phyloP scores from a whole-genome alignment of 257 asterid species.

The Capsicum baccatum region DNA sequence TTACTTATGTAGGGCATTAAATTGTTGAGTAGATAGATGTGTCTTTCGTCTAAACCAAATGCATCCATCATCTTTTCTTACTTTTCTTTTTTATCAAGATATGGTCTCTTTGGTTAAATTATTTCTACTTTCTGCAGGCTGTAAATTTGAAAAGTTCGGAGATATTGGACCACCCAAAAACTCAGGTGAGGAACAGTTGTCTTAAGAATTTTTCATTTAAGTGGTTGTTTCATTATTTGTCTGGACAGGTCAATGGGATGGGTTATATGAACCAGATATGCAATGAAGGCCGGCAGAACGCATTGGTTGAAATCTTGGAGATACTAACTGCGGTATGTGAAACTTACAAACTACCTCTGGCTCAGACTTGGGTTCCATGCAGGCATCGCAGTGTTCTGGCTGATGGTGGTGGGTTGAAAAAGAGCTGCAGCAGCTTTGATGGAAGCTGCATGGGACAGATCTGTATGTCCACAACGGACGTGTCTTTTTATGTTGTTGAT shows the following conservation, averaged over 20 bases:
- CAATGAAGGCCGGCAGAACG: slow-evolving; percentile 80
- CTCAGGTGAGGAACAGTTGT: slow-evolving; percentile 57
- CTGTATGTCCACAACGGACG: slow-evolving; percentile 30
- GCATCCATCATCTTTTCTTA: slow-evolving; percentile 5
- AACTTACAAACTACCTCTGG: slow-evolving; percentile 39
- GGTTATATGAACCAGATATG: slow-evolving; percentile 60
- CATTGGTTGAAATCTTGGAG: slow-evolving; percentile 35
- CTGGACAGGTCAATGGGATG: slow-evolving; percentile 31
- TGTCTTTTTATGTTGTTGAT: slow-evolving; percentile 34
- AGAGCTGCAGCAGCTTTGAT: slow-evolving; percentile 34
- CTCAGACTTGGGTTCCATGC: slow-evolving; percentile 40
- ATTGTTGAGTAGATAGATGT: not conserved
- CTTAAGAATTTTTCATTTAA: not conserved
- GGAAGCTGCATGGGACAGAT: slow-evolving; percentile 32
- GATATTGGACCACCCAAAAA: slow-evolving; percentile 71
- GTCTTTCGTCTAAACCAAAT: slow-evolving; percentile 3
- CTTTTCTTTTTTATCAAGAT: not conserved
- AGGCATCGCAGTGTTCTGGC: slow-evolving; percentile 33
- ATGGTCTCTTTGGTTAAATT: slow-evolving; percentile 25
- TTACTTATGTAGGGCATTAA: not conserved
- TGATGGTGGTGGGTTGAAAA: slow-evolving; percentile 30
- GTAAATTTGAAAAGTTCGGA: slow-evolving; percentile 88
- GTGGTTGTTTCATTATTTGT: slow-evolving; percentile 27
- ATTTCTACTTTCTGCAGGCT: slow-evolving; percentile 69
- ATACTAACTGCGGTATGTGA: slow-evolving; percentile 30